These are phyloP conservation scores for Psilocybe mexicana DNA, from an alignment of 1,284 basidiomycete genomes.

Conservation along the genomic window DNA sequence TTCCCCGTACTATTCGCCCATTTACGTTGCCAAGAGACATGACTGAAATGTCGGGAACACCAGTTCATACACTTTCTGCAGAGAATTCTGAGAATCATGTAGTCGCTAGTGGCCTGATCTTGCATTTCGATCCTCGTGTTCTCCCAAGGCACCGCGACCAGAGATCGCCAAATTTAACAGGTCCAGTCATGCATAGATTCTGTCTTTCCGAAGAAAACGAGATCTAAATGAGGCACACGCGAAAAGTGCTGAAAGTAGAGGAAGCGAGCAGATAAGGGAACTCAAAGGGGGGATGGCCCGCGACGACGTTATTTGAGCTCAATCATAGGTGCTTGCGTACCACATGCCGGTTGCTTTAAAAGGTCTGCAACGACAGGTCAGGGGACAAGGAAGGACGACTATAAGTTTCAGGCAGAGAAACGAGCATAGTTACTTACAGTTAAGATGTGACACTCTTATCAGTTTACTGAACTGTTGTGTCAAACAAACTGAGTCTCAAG, in stretches of 20 bases:
- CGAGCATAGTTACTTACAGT: too few relatives aligned
- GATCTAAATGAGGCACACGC: background rate
- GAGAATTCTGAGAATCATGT: constrained; percentile 20
- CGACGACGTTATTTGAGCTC: too few relatives aligned
- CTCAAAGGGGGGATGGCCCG: too few relatives aligned
- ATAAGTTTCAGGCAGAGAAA: too few relatives aligned
- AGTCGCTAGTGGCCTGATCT: constrained; percentile 13
- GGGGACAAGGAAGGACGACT: too few relatives aligned
- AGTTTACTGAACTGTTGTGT: too few relatives aligned
- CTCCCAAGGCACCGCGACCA: background rate
- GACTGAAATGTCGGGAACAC: constrained; percentile 5
- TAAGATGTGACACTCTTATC: too few relatives aligned
- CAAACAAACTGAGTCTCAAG: too few relatives aligned
- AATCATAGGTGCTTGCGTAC: too few relatives aligned
- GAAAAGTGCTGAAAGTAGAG: background rate
- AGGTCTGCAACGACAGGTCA: too few relatives aligned
- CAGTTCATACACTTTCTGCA: constrained; percentile 14
- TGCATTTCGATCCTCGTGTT: constrained; percentile 7
- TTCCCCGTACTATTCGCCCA: background rate
- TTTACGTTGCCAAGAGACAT: constrained; percentile 8
- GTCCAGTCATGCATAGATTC: background rate
- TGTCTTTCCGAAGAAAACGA: background rate
- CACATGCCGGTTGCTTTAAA: too few relatives aligned
- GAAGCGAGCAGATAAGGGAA: background rate
- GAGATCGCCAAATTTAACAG: background rate